Base-by-base conservation (phyloP, 1,284 basidiomycete species). In the Tylopilus sp. region DNA sequence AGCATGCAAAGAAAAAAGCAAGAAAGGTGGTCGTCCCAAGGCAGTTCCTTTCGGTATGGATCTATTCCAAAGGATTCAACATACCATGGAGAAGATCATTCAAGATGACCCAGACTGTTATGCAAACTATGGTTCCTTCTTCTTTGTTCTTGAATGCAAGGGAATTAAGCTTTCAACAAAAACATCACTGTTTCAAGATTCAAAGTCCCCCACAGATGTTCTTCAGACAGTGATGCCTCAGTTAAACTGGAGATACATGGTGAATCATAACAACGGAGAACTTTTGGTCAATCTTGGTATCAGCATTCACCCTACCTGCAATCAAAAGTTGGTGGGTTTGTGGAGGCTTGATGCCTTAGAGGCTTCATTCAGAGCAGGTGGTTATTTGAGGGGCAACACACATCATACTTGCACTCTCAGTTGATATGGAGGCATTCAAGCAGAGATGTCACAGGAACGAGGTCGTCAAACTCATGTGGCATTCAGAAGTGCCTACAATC, bases 401-500 rank as follows among this genome's bases (percentile, higher is more conserved):
- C 55, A 60, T 29, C 48, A 60, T 10, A 29, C 39, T 0, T 60
- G 52, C 35, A 60, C 51, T 4, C 41, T 50, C 8, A 25, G 36
- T 6, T 4, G 22, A 3, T 58, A 60, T 53, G 55, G 50, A 4
- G 52, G 39, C 2, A 31, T 60, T 29, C 54, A 60, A 15, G 58
- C 52, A 6, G 55, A 60, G 20, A 60, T 60, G 54, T 13, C 11
- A 6, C 39, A 57, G 7, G 52, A 60, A 7, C 10, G 28, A 28
- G 33, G 29, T 1, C 1, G 14, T 6, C 37, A 52, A 31, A 57
- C 55, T 17, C 59, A 60, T 5, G 15, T 60, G 17, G 26, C 39
- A 4, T 60, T 57, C 17, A 6, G 50, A 7, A 60, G 47, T 9
- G 8, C 52, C 13, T 60, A 61, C n/a, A 60, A 61, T 24, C 58